Evolutionary conservation across 2,329 filamentous ascomycete genomes (phyloP), one percentile per base, ranked within the genome.

Genomic region (Pseudogymnoascus sp.): DNA sequence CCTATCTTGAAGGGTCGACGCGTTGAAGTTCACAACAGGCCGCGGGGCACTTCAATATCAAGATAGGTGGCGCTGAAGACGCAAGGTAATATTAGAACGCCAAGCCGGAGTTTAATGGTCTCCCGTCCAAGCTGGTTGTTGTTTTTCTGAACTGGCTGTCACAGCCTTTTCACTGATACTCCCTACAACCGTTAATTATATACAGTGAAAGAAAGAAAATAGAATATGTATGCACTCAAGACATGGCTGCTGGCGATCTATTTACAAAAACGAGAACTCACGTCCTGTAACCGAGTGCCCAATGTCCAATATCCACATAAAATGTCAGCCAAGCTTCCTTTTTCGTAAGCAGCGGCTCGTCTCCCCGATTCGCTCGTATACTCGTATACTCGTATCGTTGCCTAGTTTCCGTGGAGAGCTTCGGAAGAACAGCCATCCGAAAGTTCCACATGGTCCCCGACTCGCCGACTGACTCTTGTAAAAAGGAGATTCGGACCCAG

Each of bases 271-370:
- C 3, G 6, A 56, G 10, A 31, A 56, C 46, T 13, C n/a, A 15
- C 17, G 17, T 56, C 21, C 29, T 21, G 10, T 56, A 56, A 56
- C 50, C 50, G 50, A 56, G 50, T 21, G 10, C 35, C 29, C 17
- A 56, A 56, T 50, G 23, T 29, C 44, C 23, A 21, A 29, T 56
- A 19, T 33, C 29, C 50, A 56, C 50, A 56, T 56, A 21, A 56
- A 56, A 56, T 56, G 50, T 21, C 29, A 35, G 50, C 50, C 50
- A 56, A 56, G 50, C 50, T 33, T 56, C 50, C 50, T 21, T 13
- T 56, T 33, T 56, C 29, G 50, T 56, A 56, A 35, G 50, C 29
- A 5, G 13, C 50, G 10, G 6, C 26, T 33, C 7, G 23, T 53
- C 11, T 21, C 9, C 2, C 29, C 33, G 26, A 26, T 56, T 33